phyloP scores from a whole-genome alignment of 768 basidiomycete species.

The Suillus alpinus region DNA sequence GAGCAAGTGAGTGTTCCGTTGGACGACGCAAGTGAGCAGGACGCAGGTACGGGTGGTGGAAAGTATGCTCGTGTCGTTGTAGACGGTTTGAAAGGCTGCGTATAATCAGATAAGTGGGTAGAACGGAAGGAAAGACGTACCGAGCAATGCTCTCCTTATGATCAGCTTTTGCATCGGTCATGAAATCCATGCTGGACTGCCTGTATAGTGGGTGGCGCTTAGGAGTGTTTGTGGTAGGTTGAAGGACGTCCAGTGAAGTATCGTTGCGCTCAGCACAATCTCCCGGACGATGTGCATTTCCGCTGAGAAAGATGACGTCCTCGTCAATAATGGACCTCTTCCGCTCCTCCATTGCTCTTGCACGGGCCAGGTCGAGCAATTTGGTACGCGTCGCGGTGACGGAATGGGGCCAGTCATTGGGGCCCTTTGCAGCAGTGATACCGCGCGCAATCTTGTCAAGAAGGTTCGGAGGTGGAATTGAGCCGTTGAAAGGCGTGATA shows the following conservation, averaged over 20 bases:
- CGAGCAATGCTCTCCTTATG: constrained; percentile 53
- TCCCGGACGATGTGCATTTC: neutral
- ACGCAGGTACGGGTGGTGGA: constrained; percentile 1
- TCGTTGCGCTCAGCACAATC: constrained; percentile 8
- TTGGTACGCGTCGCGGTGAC: constrained; percentile 79
- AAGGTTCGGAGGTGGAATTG: constrained; percentile 80
- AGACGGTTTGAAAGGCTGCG: constrained; percentile 1
- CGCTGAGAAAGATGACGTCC: constrained; percentile 31
- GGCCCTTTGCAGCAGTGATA: constrained; percentile 70
- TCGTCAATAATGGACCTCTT: constrained; percentile 46
- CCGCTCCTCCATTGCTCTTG: constrained; percentile 53
- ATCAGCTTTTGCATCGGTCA: constrained; percentile 47
- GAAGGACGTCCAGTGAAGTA: constrained; percentile 38
- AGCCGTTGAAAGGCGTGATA: constrained; percentile 84
- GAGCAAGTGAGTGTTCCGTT: neutral
- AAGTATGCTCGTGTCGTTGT: constrained; percentile 2
- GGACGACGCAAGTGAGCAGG: neutral
- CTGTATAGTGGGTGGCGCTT: constrained; percentile 63
- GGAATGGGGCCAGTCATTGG: constrained; percentile 80
- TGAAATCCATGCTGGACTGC: constrained; percentile 88
- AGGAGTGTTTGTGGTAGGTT: constrained; percentile 48
- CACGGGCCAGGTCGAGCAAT: constrained; percentile 74
- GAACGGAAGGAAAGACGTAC: constrained; percentile 41
- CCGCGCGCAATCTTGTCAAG: constrained; percentile 85
- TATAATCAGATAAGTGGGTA: constrained; percentile 6